These are phyloP conservation scores for Colletotrichum sp. DNA, from an alignment of 2,329 filamentous ascomycete genomes.

Conservation along the genomic window DNA sequence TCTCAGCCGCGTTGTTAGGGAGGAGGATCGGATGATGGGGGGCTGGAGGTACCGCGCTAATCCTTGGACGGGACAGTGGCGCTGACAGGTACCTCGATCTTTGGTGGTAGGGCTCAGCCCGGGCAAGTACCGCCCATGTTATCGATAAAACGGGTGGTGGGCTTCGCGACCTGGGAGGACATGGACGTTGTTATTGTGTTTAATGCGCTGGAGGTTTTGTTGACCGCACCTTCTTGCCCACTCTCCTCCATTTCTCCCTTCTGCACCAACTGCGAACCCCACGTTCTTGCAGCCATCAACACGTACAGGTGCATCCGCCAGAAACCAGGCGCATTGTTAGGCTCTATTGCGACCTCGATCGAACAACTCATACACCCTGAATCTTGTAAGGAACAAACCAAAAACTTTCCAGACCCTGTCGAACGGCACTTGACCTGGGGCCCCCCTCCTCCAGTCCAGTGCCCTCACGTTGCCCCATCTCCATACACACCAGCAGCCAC, in stretches of 20 bases:
- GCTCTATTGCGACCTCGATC: constrained; percentile 21
- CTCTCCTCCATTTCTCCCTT: constrained; percentile 29
- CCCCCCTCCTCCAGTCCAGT: neutral
- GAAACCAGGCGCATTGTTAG: constrained; percentile 23
- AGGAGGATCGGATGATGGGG: constrained; percentile 3
- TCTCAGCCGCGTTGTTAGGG: constrained; percentile 17
- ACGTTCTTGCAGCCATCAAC: constrained; percentile 34
- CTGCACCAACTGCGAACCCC: constrained; percentile 40
- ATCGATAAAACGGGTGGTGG: neutral
- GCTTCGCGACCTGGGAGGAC: constrained; percentile 7
- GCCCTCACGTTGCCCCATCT: neutral
- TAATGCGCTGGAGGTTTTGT: constrained; percentile 20
- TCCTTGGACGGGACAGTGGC: neutral
- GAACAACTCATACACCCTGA: constrained; percentile 23
- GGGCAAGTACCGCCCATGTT: neutral
- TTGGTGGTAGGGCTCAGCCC: neutral
- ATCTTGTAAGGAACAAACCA: constrained; percentile 13
- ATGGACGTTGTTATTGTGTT: constrained; percentile 20
- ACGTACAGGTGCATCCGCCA: constrained; percentile 27
- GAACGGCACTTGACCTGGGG: constrained; percentile 5
- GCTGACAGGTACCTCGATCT: constrained; percentile 1
- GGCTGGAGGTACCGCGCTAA: constrained; percentile 6
- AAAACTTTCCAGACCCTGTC: constrained; percentile 4
- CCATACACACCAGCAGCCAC: constrained; percentile 2
- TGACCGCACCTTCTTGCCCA: constrained; percentile 26